phyloP scores from a whole-genome alignment of 192 early-diverging fungal genomes.

The Entrophospora sp. region DNA sequence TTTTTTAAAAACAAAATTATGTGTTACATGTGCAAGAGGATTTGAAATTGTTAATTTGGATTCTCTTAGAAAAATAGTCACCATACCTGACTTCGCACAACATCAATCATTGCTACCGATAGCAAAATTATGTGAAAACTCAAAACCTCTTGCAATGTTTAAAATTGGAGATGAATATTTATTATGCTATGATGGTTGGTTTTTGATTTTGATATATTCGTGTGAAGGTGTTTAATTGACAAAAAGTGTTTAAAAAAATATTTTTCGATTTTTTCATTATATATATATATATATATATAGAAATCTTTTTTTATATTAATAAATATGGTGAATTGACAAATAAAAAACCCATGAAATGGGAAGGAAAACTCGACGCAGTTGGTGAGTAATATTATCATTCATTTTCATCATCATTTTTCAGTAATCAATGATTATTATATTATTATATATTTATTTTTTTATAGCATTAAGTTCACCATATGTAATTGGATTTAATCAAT shows the following conservation, averaged over 20 bases:
- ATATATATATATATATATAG: conserved; percentile 29
- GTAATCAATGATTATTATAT: no score
- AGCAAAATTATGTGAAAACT: conserved; percentile 58
- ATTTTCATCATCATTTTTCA: not conserved
- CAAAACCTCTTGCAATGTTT: conserved; percentile 77
- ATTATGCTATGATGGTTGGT: conserved; percentile 90
- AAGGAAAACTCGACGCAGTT: conserved; percentile 54
- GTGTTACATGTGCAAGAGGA: conserved; percentile 82
- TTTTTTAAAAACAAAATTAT: conserved; percentile 78
- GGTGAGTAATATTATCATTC: not conserved
- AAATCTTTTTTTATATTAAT: conserved; percentile 89
- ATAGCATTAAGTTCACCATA: conserved; percentile 73
- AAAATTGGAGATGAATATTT: conserved; percentile 72
- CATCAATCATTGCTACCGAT: conserved; percentile 70
- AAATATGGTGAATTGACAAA: conserved; percentile 70
- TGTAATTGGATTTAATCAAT: conserved; percentile 80
- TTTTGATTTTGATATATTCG: no score
- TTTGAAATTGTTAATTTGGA: conserved; percentile 91
- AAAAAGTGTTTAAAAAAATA: no score
- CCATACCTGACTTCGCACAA: conserved; percentile 71
- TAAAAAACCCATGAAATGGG: conserved; percentile 78
- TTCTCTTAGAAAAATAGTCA: conserved; percentile 74
- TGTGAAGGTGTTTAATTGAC: no score
- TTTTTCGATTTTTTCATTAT: not conserved
- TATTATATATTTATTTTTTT: not conserved